Base-by-base conservation (phyloP, 192 early-diverging fungal species). In the Backusella luteola region DNA sequence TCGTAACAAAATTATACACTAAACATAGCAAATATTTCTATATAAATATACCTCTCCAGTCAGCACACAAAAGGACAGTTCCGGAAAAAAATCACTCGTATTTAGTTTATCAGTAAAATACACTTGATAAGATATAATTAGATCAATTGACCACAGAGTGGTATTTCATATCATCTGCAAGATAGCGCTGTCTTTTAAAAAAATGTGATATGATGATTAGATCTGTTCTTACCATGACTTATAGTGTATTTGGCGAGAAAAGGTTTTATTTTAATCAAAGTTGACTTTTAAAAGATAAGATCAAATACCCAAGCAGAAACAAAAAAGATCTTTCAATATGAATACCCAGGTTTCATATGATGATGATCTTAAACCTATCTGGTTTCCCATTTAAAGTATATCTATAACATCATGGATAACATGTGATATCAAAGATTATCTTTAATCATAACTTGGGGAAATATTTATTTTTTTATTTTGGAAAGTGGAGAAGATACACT, bases 121-220 rank as follows among this genome's bases (percentile, higher is more conserved):
- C 53, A 63, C 21, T 63, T 63, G 56, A 63, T 63, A 63, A 63
- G 56, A 63, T 63, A 56, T 56, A 56, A 56, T 56, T 56, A 63
- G 56, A 63, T 26, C 23, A 26, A 29, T 29, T 29, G 11, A 3
- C 56, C 56, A 63, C 23, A 63, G 12, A 59, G 23, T 59, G 56
- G 9, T 23, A 12, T 56, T 56, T 23, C 21, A 59, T 29, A 59
- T 59, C 56, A 59, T 26, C 23, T 59, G 56, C 56, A 59, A 59
- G 56, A 59, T 59, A 59, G 23, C 11, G 56, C 56, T 59, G 56
- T 26, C 56, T 63, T 63, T 63, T 29, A 63, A 63, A 63, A 49
- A 49, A 19, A 49, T 1, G 46, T 63, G 56, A 63, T 12, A 63
- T 63, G 56, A 63, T 63, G 56, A 29, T 63, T 63, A 63, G 56